phyloP scores from a whole-genome alignment of 1,284 basidiomycete species.

The Pascua guehoae region DNA sequence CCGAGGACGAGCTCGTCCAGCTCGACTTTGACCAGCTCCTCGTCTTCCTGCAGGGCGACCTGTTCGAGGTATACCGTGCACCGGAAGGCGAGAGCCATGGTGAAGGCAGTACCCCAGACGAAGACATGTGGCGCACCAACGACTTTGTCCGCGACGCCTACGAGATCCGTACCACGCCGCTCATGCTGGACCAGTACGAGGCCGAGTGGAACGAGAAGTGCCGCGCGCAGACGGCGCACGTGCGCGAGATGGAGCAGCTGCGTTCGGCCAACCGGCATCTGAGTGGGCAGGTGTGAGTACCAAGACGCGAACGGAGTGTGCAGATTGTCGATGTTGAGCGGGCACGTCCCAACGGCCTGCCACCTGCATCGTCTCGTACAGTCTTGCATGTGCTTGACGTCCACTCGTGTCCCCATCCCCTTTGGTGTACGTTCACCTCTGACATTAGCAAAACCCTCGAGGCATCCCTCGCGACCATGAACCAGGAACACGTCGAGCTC shows the following conservation, averaged over 20 bases:
- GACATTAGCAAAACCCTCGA: slow-evolving; percentile 69
- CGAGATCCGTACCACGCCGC: slow-evolving; percentile 69
- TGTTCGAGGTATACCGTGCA: slow-evolving; percentile 72
- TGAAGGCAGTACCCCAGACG: slow-evolving; percentile 5
- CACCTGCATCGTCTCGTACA: too few relatives aligned
- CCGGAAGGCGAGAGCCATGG: slow-evolving; percentile 41
- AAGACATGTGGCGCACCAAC: slow-evolving; percentile 62
- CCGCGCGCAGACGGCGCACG: slow-evolving; percentile 68
- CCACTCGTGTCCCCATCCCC: too few relatives aligned
- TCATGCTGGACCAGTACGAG: slow-evolving; percentile 84
- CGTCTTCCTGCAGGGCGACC: slow-evolving; percentile 67
- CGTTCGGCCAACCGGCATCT: slow-evolving; percentile 72
- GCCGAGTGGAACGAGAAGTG: slow-evolving; percentile 78
- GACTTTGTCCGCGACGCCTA: slow-evolving; percentile 82
- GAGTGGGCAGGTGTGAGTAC: slow-evolving; percentile 71
- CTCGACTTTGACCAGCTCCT: slow-evolving; percentile 88
- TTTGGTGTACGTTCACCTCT: slow-evolving; percentile 2
- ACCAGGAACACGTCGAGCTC: slow-evolving; percentile 49
- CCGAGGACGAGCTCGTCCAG: slow-evolving; percentile 71
- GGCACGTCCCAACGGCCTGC: too few relatives aligned
- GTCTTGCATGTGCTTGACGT: too few relatives aligned
- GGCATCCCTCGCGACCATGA: slow-evolving; percentile 66
- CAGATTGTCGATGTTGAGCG: too few relatives aligned
- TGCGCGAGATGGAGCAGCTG: slow-evolving; percentile 72
- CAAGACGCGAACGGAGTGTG: not conserved